Evolutionary conservation across 768 basidiomycete genomes (phyloP), one percentile per base, ranked within the genome.

Genomic region (Cubamyces sp.): DNA sequence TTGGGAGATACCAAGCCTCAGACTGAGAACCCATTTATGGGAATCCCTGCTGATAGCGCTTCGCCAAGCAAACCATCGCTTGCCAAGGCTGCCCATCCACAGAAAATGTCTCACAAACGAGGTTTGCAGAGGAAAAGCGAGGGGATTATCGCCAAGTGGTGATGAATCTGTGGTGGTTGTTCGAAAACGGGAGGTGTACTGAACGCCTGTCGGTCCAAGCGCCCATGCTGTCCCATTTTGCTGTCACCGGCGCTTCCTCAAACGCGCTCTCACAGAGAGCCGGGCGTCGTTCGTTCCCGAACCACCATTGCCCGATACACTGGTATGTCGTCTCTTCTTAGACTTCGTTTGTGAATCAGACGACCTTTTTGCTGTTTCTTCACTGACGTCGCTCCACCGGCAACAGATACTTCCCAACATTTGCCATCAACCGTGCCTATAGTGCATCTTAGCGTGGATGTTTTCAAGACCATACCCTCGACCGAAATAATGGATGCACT

Each of bases 321-420:
- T 50, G 57, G 57, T 57, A 57, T 50, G 37, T 30, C 9, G 26
- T 8, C 40, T 26, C 30, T 50, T 50, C 40, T 16, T 26, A 21
- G n/a, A 40, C 48, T 57, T 57, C 56, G 40, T 7, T 41, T 25
- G 18, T 50, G 57, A 57, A 28, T 18, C 21, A 49, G 18, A 48
- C 15, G 39, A 50, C 39, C 42, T 16, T n/a, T 28, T 39, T 49
- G 12, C 42, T 57, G 11, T 26, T n/a, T 28, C 5, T 7, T 16
- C 6, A 16, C 40, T 26, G 8, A 5, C 39, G 3, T 16, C 21
- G 26, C 34, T 47, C 43, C 45, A 47, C 51, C 51, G 37, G 16
- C 40, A 18, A 21, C n/a, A 18, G 51, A 25, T n/a, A 1, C 21
- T 23, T 53, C 51, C 37, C 34, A 49, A 49, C 34, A 34, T 3